Evolutionary conservation across 176 grass and related monocot genomes (phyloP).

Genomic region (Rhynchospora pubera): DNA sequence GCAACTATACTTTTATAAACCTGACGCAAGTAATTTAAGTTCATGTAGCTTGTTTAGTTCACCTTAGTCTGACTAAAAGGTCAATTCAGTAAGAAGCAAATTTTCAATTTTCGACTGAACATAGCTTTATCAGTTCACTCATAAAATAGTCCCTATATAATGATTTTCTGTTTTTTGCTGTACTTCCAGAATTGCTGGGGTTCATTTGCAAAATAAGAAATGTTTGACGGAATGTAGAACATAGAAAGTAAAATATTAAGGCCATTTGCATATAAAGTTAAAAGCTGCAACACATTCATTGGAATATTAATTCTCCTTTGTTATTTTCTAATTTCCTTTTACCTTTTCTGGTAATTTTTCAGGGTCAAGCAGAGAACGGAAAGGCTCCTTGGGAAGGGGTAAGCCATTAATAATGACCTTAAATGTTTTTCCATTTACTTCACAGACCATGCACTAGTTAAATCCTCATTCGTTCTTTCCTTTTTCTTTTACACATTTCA

Average conservation of each 20-base stretch:
- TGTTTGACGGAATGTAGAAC: not conserved
- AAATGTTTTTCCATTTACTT: not conserved
- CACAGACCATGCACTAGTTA: not conserved
- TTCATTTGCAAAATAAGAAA: not conserved
- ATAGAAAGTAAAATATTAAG: not conserved
- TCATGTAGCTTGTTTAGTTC: not conserved
- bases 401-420: constrained; percentile 14
- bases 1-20: too few species aligned
- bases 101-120: too few species aligned
- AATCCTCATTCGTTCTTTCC: not conserved
- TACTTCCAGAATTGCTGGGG: not conserved
- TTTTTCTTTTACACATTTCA: not conserved
- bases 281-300: not conserved
- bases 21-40: not conserved
- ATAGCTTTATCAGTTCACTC: too few species aligned
- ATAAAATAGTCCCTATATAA: not conserved
- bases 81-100: not conserved
- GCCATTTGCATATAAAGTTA: not conserved
- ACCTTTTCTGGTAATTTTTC: constrained; percentile 6
- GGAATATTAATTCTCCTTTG: not conserved
- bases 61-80: not conserved
- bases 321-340: constrained; percentile 6
- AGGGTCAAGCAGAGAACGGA: constrained; percentile 72
- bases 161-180: not conserved
- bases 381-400: constrained; percentile 94